Evolutionary conservation across 371 early-diverging fungal species (phyloP).

Genomic region (Rhizomucor pusillus): DNA sequence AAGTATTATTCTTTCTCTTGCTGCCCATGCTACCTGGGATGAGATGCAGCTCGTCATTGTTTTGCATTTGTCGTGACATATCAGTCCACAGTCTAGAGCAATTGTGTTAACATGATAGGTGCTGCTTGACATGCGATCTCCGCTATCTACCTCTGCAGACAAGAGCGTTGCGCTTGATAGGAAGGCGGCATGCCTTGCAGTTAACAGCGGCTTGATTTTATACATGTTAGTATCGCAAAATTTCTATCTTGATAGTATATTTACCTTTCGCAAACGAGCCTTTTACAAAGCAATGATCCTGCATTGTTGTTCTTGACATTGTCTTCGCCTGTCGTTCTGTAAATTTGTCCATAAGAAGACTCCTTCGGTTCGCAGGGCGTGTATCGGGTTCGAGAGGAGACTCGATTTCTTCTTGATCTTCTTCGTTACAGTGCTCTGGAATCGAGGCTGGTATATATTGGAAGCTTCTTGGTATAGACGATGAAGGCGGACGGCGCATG

Average conservation of each 20-base stretch:
- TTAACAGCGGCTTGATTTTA: constrained; percentile 23
- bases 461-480: neutral
- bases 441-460: neutral
- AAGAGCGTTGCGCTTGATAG: constrained; percentile 36
- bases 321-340: constrained; percentile 15
- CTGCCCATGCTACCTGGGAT: neutral
- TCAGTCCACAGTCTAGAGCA: constrained; percentile 23
- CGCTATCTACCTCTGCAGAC: constrained; percentile 36
- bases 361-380: neutral
- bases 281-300: constrained; percentile 36
- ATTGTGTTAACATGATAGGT: neutral
- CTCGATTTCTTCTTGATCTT: neutral
- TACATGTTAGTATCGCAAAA: neutral
- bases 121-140: neutral
- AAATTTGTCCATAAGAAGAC: constrained; percentile 19
- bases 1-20: neutral
- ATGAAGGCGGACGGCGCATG: neutral
- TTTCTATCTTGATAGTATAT: neutral
- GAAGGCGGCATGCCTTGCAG: constrained; percentile 37
- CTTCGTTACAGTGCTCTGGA: neutral
- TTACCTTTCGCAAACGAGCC: constrained; percentile 47
- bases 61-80: constrained; percentile 46
- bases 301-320: constrained; percentile 1
- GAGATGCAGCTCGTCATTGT: constrained; percentile 2
- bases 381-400: neutral